Conservation (phyloP, 495 filamentous ascomycete species). For the Aspergillus sclerotioniger region DNA sequence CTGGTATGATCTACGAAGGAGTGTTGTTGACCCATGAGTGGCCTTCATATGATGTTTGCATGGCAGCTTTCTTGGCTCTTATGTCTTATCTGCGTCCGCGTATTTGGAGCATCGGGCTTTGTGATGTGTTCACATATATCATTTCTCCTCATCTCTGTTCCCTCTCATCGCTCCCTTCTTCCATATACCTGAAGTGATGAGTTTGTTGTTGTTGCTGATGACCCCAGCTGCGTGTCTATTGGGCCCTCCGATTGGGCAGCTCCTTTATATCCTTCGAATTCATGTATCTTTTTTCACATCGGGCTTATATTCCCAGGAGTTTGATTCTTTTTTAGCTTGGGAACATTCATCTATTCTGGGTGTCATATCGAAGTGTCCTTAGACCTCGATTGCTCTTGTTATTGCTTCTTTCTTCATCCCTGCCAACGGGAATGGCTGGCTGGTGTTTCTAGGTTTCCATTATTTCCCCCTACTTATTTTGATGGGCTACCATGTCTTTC, state of each 20-base stretch:
- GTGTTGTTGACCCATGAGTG: constrained; percentile 16
- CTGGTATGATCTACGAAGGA: constrained; percentile 21
- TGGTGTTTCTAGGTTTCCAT: too few species aligned
- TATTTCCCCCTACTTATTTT: too few species aligned
- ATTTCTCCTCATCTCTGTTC: background rate
- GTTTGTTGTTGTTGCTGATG: background rate
- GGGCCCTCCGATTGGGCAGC: background rate
- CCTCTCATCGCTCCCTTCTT: background rate
- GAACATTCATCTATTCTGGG: background rate
- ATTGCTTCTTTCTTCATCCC: too few species aligned
- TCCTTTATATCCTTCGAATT: background rate
- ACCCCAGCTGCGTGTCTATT: background rate
- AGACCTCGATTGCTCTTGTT: too few species aligned
- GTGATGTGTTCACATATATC: constrained; percentile 7
- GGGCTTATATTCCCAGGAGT: background rate
- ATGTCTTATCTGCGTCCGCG: constrained; percentile 5
- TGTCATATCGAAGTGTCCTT: background rate
- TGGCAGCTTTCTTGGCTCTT: constrained; percentile 16
- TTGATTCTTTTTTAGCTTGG: background rate
- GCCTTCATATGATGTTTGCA: constrained; percentile 27
- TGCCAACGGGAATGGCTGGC: too few species aligned
- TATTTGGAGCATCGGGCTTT: background rate
- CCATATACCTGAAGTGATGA: background rate
- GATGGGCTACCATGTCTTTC: too few species aligned
- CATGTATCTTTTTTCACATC: background rate